Conservation (phyloP, 768 basidiomycete genomes). For the Lentinus tigrinus region DNA sequence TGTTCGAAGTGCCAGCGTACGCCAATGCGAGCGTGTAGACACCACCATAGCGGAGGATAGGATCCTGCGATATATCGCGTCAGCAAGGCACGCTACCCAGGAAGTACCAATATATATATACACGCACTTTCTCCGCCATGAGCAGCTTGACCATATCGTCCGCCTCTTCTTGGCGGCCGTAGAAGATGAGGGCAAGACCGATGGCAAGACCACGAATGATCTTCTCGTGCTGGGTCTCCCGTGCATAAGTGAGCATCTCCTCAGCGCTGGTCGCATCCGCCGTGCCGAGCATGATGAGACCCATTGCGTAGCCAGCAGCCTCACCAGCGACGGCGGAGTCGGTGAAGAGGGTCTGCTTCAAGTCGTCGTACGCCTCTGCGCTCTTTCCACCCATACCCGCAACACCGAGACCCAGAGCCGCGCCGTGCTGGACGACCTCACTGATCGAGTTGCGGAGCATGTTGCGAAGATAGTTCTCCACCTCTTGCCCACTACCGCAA, state of each 20-base stretch:
- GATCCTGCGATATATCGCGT: slow-evolving; percentile 53
- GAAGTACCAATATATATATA: slow-evolving; percentile 4
- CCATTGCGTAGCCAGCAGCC: slow-evolving; percentile 96
- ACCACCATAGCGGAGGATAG: slow-evolving; percentile 95
- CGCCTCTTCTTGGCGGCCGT: slow-evolving; percentile 90
- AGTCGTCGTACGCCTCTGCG: slow-evolving; percentile 85
- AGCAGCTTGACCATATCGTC: slow-evolving; percentile 77
- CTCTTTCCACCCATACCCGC: slow-evolving; percentile 92
- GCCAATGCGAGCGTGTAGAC: slow-evolving; percentile 96
- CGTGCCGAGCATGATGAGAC: slow-evolving; percentile 96
- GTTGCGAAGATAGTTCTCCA: slow-evolving; percentile 77
- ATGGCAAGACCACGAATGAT: slow-evolving; percentile 95
- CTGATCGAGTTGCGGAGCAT: slow-evolving; percentile 71
- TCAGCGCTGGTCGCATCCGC: slow-evolving; percentile 75
- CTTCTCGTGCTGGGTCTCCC: slow-evolving; percentile 98
- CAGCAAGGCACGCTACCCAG: neutral
- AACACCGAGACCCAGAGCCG: slow-evolving; percentile 94
- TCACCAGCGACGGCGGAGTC: slow-evolving; percentile 97
- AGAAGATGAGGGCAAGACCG: slow-evolving; percentile 89
- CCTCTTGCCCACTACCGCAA: slow-evolving; percentile 67
- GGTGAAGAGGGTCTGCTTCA: slow-evolving; percentile 83
- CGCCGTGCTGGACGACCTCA: slow-evolving; percentile 95
- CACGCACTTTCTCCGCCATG: slow-evolving; percentile 80
- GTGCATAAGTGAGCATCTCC: slow-evolving; percentile 95
- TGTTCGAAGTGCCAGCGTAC: slow-evolving; percentile 95